Evolutionary conservation across 192 early-diverging fungal species (phyloP).

Genomic region (Dissophora ornata): DNA sequence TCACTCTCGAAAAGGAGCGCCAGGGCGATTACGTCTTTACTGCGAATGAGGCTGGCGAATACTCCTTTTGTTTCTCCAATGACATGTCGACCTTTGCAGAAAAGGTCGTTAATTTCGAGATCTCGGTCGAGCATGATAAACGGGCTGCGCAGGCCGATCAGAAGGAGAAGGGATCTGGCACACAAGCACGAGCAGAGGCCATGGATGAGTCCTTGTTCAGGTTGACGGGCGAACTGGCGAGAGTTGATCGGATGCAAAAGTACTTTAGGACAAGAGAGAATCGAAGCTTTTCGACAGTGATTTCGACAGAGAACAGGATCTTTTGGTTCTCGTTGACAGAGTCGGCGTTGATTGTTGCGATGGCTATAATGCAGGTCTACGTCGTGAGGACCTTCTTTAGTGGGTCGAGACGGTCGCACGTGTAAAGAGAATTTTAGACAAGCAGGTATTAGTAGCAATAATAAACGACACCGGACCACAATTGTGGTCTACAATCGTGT

Average conservation of each 20-base stretch:
- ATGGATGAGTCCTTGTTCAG: slow-evolving; percentile 70
- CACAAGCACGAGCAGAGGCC: slow-evolving; percentile 52
- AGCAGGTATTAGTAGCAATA: too few species aligned
- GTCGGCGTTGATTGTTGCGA: slow-evolving; percentile 79
- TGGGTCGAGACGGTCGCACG: slow-evolving; percentile 63
- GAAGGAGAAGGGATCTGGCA: slow-evolving; percentile 35
- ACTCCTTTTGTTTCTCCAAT: slow-evolving; percentile 97
- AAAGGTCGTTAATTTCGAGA: slow-evolving; percentile 96
- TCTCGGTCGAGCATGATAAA: slow-evolving; percentile 91
- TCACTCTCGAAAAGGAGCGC: slow-evolving; percentile 85
- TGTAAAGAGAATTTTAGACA: slow-evolving; percentile 15
- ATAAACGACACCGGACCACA: too few species aligned
- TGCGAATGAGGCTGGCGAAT: slow-evolving; percentile 87
- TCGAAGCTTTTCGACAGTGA: slow-evolving; percentile 90
- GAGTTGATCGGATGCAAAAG: slow-evolving; percentile 84
- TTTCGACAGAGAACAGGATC: slow-evolving; percentile 85
- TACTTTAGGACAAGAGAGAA: slow-evolving; percentile 91
- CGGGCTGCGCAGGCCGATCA: slow-evolving; percentile 38
- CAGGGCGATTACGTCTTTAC: slow-evolving; percentile 96
- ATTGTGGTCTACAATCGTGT: too few species aligned
- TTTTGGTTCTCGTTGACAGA: slow-evolving; percentile 94
- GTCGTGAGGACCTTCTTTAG: slow-evolving; percentile 95
- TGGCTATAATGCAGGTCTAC: slow-evolving; percentile 91
- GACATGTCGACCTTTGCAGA: slow-evolving; percentile 93
- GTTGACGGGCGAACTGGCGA: slow-evolving; percentile 70